phyloP scores from a whole-genome alignment of 148 eudicot genomes.

The Dianthus caryophyllus region DNA sequence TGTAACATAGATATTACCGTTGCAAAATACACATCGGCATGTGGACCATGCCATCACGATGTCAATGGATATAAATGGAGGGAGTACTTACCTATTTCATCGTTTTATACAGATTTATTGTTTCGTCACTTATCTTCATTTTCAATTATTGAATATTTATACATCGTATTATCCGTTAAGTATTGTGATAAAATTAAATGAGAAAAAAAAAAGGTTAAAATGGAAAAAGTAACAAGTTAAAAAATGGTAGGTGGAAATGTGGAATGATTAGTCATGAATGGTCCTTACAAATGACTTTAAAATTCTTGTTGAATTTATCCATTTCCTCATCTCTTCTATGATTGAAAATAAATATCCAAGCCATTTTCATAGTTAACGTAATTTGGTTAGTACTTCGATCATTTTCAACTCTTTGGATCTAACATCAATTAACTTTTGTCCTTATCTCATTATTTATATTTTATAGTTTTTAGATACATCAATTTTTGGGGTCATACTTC shows the following conservation, averaged over 20 bases:
- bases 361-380: conserved; percentile 20
- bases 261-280: neutral
- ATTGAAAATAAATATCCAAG: conserved; percentile 2
- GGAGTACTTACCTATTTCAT: too few relatives aligned
- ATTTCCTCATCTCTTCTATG: conserved; percentile 16
- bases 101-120: too few relatives aligned
- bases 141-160: too few relatives aligned
- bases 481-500: conserved; percentile 26
- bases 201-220: too few relatives aligned
- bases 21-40: too few relatives aligned
- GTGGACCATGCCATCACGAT: too few relatives aligned
- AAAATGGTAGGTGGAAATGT: conserved; percentile 3
- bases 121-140: too few relatives aligned
- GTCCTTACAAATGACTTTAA: too few relatives aligned
- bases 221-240: neutral
- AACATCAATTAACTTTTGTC: conserved; percentile 21
- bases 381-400: conserved; percentile 21
- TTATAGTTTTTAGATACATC: conserved; percentile 23
- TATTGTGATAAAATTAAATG: too few relatives aligned
- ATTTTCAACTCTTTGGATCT: conserved; percentile 19
- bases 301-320: conserved; percentile 16
- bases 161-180: too few relatives aligned
- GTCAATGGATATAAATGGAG: too few relatives aligned
- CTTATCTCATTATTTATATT: conserved; percentile 25
- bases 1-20: too few relatives aligned